Percentiles rank a stretch among this genome's conserved stretches.
These are phyloP conservation scores for Sphagnum magellanicum DNA, from an alignment of 228 moss, liverwort and hornwort genomes.

Conservation along the genomic window DNA sequence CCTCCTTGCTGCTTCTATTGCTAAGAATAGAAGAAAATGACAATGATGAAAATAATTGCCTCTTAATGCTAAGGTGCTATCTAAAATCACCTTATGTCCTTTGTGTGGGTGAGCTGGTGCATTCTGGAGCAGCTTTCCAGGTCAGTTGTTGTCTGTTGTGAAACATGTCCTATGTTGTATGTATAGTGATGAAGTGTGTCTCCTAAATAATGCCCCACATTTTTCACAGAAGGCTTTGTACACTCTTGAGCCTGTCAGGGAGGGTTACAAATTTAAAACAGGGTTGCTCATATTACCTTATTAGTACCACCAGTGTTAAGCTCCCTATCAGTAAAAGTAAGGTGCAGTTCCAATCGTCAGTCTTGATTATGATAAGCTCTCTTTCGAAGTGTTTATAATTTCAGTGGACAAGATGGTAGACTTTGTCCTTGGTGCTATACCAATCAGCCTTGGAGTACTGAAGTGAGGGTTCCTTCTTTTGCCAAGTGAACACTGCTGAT, in stretches of 20 bases:
- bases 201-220: slow-evolving; percentile 28
- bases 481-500: slow-evolving; percentile 2
- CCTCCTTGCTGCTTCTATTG: slow-evolving; percentile 70
- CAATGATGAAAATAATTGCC: slow-evolving; percentile 14
- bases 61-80: too few species aligned
- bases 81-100: too few species aligned
- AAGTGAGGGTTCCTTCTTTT: slow-evolving; percentile 7
- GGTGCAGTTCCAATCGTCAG: slow-evolving; percentile 6
- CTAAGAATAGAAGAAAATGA: slow-evolving; percentile 32
- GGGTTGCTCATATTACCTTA: slow-evolving; percentile 8
- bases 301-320: neutral
- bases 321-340: slow-evolving; percentile 1
- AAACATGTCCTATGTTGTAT: slow-evolving; percentile 9
- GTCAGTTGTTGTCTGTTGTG: slow-evolving; percentile 9
- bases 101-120: neutral
- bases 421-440: slow-evolving; percentile 3
- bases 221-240: neutral
- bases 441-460: slow-evolving; percentile 8
- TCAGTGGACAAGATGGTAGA: slow-evolving; percentile 5
- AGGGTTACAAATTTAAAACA: neutral
- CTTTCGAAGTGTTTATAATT: slow-evolving; percentile 6
- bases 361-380: slow-evolving; percentile 5
- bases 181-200: slow-evolving; percentile 10
- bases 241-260: neutral
- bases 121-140: slow-evolving; percentile 9